Conservation (phyloP, 2,329 filamentous ascomycete genomes). For the Xylaria multiplex region DNA sequence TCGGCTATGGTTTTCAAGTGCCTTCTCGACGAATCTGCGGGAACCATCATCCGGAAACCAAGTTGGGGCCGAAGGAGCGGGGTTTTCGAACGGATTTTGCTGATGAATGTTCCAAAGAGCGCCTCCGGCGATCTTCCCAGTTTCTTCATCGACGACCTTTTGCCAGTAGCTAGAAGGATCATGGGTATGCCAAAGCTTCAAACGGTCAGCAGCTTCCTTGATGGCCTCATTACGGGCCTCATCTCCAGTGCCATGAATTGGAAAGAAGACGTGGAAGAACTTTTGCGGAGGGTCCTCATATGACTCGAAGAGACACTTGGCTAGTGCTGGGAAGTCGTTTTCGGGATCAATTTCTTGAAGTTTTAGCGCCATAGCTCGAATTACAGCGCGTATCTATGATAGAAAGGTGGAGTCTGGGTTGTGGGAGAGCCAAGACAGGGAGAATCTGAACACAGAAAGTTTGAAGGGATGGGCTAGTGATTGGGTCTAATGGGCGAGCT, state of each 20-base stretch:
- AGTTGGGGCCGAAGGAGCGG: slow-evolving; percentile 36
- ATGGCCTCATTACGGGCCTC: slow-evolving; percentile 41
- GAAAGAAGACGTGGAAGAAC: slow-evolving; percentile 46
- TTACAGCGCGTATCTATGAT: not conserved
- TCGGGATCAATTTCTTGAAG: slow-evolving; percentile 37
- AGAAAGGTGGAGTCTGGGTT: not conserved
- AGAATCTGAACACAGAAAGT: not conserved
- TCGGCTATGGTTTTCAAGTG: slow-evolving; percentile 25
- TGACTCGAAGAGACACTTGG: slow-evolving; percentile 42
- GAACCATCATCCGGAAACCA: slow-evolving; percentile 50
- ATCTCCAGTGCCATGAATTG: slow-evolving; percentile 35
- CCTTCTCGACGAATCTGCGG: slow-evolving; percentile 40
- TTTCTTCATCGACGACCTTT: slow-evolving; percentile 29
- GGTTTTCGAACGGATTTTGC: slow-evolving; percentile 45
- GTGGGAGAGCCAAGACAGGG: not conserved
- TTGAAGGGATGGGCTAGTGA: not conserved
- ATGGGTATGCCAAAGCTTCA: slow-evolving; percentile 25
- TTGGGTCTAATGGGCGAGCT: not conserved
- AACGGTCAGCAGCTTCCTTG: slow-evolving; percentile 36
- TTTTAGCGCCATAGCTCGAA: slow-evolving; percentile 26
- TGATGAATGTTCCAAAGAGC: slow-evolving; percentile 38
- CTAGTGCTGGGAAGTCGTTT: slow-evolving; percentile 44
- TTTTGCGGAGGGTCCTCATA: slow-evolving; percentile 44
- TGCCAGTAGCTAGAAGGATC: slow-evolving; percentile 34
- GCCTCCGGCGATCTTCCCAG: slow-evolving; percentile 27